A percentile compares a stretch with the other conserved stretches of the same genome.
These are phyloP conservation scores for Trifolium fragiferum DNA, from an alignment of 306 rosid species.

Conservation along the genomic window DNA sequence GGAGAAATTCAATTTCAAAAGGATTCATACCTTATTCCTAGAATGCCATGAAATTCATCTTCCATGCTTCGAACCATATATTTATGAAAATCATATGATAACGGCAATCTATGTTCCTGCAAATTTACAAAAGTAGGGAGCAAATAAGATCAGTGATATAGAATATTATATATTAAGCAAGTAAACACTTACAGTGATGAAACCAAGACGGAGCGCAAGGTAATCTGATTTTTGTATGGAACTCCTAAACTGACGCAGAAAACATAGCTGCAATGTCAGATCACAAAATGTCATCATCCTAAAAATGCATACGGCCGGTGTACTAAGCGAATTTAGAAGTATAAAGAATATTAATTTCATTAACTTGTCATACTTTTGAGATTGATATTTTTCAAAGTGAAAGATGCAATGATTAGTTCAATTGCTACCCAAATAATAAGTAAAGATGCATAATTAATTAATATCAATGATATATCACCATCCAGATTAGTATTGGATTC, in stretches of 20 bases:
- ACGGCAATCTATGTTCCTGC: constrained; percentile 88
- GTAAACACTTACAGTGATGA: constrained; percentile 69
- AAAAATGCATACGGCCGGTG: neutral
- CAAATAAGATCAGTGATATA: constrained; percentile 17
- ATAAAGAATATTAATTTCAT: constrained; percentile 1
- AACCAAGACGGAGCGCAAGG: constrained; percentile 94
- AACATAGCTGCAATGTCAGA: constrained; percentile 80
- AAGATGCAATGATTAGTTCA: constrained; percentile 24
- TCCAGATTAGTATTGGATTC: constrained; percentile 85
- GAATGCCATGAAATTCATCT: constrained; percentile 92
- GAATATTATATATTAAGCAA: constrained; percentile 15
- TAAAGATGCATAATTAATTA: constrained; percentile 6
- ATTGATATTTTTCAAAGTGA: constrained; percentile 13
- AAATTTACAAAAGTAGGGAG: constrained; percentile 38
- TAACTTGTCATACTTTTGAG: constrained; percentile 9
- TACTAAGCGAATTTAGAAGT: neutral
- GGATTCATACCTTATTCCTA: constrained; percentile 83
- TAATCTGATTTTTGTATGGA: constrained; percentile 84
- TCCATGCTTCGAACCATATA: constrained; percentile 98
- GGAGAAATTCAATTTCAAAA: constrained; percentile 28
- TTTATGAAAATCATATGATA: constrained; percentile 79
- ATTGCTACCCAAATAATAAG: neutral
- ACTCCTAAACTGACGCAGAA: constrained; percentile 85
- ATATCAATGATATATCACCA: constrained; percentile 60
- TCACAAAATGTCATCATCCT: constrained; percentile 36